Conservation (phyloP, 495 filamentous ascomycete genomes). For the Astrocystis sublimbata region DNA sequence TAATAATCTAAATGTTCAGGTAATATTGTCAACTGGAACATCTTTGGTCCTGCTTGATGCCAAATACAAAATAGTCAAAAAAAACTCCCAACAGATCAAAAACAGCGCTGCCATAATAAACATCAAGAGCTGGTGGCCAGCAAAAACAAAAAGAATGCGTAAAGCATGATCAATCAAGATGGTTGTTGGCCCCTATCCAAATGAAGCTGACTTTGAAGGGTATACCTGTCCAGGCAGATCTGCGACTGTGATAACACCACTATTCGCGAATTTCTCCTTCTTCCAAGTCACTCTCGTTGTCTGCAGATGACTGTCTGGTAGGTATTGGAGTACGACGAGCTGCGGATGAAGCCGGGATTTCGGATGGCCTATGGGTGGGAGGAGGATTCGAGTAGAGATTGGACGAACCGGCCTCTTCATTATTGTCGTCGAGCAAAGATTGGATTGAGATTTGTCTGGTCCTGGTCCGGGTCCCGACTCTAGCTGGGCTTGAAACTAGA, state of each 20-base stretch:
- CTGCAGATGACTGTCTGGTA: neutral
- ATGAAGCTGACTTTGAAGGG: neutral
- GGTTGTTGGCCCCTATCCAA: no score
- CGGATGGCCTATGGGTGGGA: neutral
- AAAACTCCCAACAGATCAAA: neutral
- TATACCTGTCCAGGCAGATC: neutral
- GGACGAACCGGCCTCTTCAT: neutral
- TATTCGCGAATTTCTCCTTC: constrained; percentile 2
- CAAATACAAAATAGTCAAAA: no score
- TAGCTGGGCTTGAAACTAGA: no score
- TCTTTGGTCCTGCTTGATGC: neutral
- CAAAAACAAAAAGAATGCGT: no score
- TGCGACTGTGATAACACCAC: neutral
- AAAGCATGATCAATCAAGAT: no score
- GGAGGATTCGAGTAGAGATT: neutral
- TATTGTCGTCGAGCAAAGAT: no score
- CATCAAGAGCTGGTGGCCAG: no score
- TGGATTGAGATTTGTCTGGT: no score
- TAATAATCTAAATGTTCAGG: neutral
- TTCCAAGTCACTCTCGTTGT: neutral
- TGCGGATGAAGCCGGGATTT: neutral
- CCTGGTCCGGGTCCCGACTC: no score
- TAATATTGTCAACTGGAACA: neutral
- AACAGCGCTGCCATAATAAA: no score
- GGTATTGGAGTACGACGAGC: neutral